Percentiles rank a stretch among this genome's conserved stretches.
These are phyloP conservation scores for Leccinum solheimii DNA, from an alignment of 1,284 basidiomycete genomes.

Conservation along the genomic window DNA sequence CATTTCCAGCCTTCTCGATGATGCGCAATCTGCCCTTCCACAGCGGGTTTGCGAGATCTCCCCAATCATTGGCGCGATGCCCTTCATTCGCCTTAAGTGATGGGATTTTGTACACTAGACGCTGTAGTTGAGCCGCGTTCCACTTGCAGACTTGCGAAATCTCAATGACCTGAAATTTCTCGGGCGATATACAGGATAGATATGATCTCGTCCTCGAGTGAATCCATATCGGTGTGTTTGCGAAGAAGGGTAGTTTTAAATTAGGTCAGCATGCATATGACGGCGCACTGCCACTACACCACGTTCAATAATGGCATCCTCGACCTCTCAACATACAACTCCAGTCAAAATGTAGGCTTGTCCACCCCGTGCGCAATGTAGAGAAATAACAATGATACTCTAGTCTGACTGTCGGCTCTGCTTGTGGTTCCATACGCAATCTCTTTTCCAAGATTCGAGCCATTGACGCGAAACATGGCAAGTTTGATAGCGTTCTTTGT, in stretches of 20 bases:
- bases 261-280: slow-evolving; percentile 28
- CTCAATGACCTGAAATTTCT: slow-evolving; percentile 71
- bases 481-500: slow-evolving; percentile 88
- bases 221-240: slow-evolving; percentile 45
- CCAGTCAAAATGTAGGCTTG: slow-evolving; percentile 45
- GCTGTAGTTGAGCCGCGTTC: slow-evolving; percentile 23
- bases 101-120: slow-evolving; percentile 77
- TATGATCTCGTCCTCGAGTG: slow-evolving; percentile 73
- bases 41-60: slow-evolving; percentile 75
- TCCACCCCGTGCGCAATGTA: not conserved
- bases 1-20: slow-evolving; percentile 67
- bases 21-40: slow-evolving; percentile 92
- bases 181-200: slow-evolving; percentile 83
- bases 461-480: slow-evolving; percentile 93
- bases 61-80: slow-evolving; percentile 84
- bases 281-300: not conserved
- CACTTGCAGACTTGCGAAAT: slow-evolving; percentile 8
- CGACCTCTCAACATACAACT: slow-evolving; percentile 3
- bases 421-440: slow-evolving; percentile 71
- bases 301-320: slow-evolving; percentile 24
- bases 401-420: slow-evolving; percentile 87
- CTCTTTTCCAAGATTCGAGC: slow-evolving; percentile 81
- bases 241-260: slow-evolving; percentile 4
- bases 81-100: slow-evolving; percentile 82
- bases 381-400: slow-evolving; percentile 4